A percentile compares a stretch with the other conserved stretches of the same genome.
Conservation (phyloP, 1,139 yeast genomes). For the Kluyveromyces marxianus region DNA sequence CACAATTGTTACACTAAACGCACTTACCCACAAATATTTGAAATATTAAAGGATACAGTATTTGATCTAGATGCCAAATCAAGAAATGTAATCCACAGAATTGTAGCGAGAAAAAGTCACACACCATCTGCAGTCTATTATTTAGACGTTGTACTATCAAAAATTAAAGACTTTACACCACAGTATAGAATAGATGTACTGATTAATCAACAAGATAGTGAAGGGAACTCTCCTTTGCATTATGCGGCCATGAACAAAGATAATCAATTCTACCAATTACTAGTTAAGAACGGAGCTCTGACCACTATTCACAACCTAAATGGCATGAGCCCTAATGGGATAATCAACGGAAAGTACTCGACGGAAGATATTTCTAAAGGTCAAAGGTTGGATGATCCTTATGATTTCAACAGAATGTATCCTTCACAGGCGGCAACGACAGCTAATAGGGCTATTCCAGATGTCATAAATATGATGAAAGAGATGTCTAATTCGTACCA, state of each 20-base stretch:
- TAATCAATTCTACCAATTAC: constrained; percentile 63
- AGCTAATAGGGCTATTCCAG: constrained; percentile 25
- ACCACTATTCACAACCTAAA: constrained; percentile 64
- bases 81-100: constrained; percentile 78
- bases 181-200: constrained; percentile 44
- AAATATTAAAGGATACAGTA: constrained; percentile 56
- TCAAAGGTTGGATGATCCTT: constrained; percentile 5
- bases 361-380: background rate
- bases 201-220: constrained; percentile 67
- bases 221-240: constrained; percentile 87
- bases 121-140: constrained; percentile 76
- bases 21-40: constrained; percentile 69
- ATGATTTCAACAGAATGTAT: constrained; percentile 14
- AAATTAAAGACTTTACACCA: constrained; percentile 54
- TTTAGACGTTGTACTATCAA: constrained; percentile 67
- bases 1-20: constrained; percentile 80
- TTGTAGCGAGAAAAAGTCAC: constrained; percentile 56
- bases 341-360: constrained; percentile 27
- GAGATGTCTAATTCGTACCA: constrained; percentile 47
- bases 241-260: constrained; percentile 72
- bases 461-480: constrained; percentile 31
- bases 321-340: constrained; percentile 70
- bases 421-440: constrained; percentile 29
- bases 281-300: constrained; percentile 65
- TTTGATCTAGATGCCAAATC: constrained; percentile 57